phyloP scores from a whole-genome alignment of 73 alveolate species.

The Loxodes magnus region DNA sequence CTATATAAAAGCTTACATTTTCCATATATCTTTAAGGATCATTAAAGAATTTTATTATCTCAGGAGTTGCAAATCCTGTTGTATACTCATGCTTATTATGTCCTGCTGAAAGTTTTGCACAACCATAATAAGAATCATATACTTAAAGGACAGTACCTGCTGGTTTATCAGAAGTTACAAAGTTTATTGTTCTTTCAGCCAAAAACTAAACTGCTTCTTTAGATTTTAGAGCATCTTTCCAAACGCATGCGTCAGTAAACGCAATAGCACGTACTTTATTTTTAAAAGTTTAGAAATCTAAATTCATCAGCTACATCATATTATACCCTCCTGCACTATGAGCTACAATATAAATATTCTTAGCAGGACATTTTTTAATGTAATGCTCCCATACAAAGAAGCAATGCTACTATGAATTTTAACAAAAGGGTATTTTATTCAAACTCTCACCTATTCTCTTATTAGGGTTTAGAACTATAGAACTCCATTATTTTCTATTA shows the following conservation, averaged over 20 bases:
- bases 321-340: conserved; percentile 88
- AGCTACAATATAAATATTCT: conserved; percentile 62
- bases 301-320: conserved; percentile 30
- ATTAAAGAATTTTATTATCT: conserved; percentile 16
- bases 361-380: conserved; percentile 34
- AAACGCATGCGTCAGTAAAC: conserved; percentile 63
- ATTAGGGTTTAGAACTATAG: conserved; percentile 77
- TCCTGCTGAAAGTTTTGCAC: conserved; percentile 32
- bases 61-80: conserved; percentile 32
- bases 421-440: conserved; percentile 16
- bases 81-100: conserved; percentile 44
- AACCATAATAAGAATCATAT: conserved; percentile 17
- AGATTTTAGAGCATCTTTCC: neutral
- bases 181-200: neutral
- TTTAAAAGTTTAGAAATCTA: conserved; percentile 31
- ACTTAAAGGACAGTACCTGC: neutral
- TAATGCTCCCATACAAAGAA: conserved; percentile 55
- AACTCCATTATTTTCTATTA: conserved; percentile 24
- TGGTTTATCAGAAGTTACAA: conserved; percentile 7
- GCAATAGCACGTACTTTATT: conserved; percentile 57
- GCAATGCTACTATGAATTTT: conserved; percentile 60
- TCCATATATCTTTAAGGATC: no score
- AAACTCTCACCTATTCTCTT: conserved; percentile 23
- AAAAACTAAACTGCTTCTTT: neutral
- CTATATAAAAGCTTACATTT: no score